Percentiles rank a stretch among this genome's conserved stretches.
Conservation (phyloP, 1,284 basidiomycete species). For the Ustilago lituana region DNA sequence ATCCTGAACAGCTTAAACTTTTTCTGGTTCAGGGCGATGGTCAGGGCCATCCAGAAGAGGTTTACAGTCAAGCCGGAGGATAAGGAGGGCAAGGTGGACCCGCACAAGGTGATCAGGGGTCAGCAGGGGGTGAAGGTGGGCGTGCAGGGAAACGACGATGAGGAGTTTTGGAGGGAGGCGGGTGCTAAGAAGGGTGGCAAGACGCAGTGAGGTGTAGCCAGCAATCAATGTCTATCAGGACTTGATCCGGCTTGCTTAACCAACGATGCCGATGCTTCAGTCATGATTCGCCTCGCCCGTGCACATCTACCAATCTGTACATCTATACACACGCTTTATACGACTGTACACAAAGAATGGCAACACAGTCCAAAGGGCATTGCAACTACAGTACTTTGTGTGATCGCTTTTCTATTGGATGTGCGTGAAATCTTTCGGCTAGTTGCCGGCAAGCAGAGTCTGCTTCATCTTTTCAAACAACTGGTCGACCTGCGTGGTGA, state of each 20-base stretch:
- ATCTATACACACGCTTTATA: too few relatives aligned
- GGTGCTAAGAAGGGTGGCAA: slow-evolving; percentile 39
- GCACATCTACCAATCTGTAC: too few relatives aligned
- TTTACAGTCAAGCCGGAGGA: slow-evolving; percentile 46
- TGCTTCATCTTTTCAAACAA: slow-evolving; percentile 58
- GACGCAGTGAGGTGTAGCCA: too few relatives aligned
- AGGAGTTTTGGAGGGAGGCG: slow-evolving; percentile 51
- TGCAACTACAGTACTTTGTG: too few relatives aligned
- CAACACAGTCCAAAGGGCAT: background rate
- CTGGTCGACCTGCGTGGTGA: slow-evolving; percentile 46
- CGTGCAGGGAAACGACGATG: slow-evolving; percentile 49
- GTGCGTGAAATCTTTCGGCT: too few relatives aligned
- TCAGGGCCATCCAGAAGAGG: slow-evolving; percentile 66
- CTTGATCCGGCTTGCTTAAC: too few relatives aligned
- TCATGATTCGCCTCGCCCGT: too few relatives aligned
- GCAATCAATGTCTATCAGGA: too few relatives aligned
- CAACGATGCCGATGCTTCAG: too few relatives aligned
- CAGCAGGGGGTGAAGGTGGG: slow-evolving; percentile 52
- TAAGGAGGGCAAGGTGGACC: slow-evolving; percentile 25
- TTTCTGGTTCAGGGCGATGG: slow-evolving; percentile 68
- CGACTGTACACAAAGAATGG: background rate
- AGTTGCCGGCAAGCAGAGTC: slow-evolving; percentile 29
- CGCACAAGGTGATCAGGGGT: slow-evolving; percentile 43
- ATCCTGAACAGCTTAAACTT: slow-evolving; percentile 66
- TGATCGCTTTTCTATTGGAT: too few relatives aligned